These are phyloP conservation scores for Cardiosporidium cionae DNA, from an alignment of 169 alveolate species.

Conservation along the genomic window DNA sequence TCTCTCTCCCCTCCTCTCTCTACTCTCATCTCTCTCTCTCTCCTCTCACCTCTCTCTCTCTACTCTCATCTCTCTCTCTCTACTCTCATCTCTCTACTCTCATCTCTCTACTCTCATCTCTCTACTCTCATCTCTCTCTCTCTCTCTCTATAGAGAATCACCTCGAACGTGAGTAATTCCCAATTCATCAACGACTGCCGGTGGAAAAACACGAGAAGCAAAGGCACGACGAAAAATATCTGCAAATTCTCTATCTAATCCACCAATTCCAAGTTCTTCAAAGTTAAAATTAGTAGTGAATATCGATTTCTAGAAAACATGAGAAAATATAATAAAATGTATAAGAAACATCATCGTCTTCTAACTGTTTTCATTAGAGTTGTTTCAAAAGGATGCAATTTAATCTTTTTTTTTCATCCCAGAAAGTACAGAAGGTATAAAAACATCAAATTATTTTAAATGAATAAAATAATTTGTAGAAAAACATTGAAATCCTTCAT, in stretches of 20 bases:
- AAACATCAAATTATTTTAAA: not conserved
- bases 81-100: too few species aligned
- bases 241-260: slow-evolving; percentile 38
- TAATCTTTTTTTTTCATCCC: not conserved
- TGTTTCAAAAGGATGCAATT: not conserved
- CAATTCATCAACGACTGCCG: slow-evolving; percentile 85
- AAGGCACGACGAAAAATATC: slow-evolving; percentile 98
- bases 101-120: too few species aligned
- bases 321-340: too few species aligned
- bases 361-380: too few species aligned
- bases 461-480: not conserved
- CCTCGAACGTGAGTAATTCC: slow-evolving; percentile 97
- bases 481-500: too few species aligned
- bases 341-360: not conserved
- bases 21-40: too few species aligned
- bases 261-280: slow-evolving; percentile 83
- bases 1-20: not conserved
- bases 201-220: slow-evolving; percentile 97
- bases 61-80: too few species aligned
- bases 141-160: not conserved
- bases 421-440: not conserved
- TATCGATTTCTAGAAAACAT: slow-evolving; percentile 37
- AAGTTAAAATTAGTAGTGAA: slow-evolving; percentile 75
- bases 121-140: too few species aligned
- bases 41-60: too few species aligned